phyloP scores from a whole-genome alignment of 495 filamentous ascomycete species.

The Aspergillus diversus region DNA sequence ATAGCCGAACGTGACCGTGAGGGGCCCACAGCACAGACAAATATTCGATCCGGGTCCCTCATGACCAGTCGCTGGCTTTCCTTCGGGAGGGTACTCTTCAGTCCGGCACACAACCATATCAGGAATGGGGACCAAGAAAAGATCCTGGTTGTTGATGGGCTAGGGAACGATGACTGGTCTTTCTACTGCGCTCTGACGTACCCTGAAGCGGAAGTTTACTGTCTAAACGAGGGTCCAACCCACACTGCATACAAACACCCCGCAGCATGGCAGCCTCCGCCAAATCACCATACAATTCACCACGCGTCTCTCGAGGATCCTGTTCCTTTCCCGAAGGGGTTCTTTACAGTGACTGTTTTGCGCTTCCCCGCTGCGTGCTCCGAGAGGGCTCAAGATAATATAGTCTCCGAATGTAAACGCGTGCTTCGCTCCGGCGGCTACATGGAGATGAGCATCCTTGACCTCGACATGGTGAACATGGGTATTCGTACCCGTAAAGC shows the following conservation, averaged over 20 bases:
- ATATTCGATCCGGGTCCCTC: slow-evolving; percentile 78
- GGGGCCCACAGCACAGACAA: slow-evolving; percentile 71
- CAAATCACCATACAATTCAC: slow-evolving; percentile 85
- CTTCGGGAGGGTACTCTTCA: slow-evolving; percentile 93
- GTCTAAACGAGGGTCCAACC: slow-evolving; percentile 48
- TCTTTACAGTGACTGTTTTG: slow-evolving; percentile 83
- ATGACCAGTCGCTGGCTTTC: slow-evolving; percentile 88
- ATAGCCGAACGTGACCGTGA: slow-evolving; percentile 60
- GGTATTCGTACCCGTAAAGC: slow-evolving; percentile 74
- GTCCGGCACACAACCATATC: slow-evolving; percentile 82
- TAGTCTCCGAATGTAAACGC: slow-evolving; percentile 85
- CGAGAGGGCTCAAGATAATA: slow-evolving; percentile 73
- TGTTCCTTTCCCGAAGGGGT: slow-evolving; percentile 86
- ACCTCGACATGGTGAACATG: slow-evolving; percentile 88
- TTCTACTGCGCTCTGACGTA: slow-evolving; percentile 96
- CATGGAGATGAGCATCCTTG: slow-evolving; percentile 82
- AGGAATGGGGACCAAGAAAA: slow-evolving; percentile 60
- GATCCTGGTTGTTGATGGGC: slow-evolving; percentile 88
- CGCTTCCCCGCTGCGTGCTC: slow-evolving; percentile 82
- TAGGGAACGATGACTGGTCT: slow-evolving; percentile 94
- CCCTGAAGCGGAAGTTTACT: slow-evolving; percentile 82
- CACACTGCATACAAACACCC: slow-evolving; percentile 40
- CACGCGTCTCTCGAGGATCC: slow-evolving; percentile 66
- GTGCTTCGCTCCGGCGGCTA: slow-evolving; percentile 90
- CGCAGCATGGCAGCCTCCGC: slow-evolving; percentile 60